A percentile compares a stretch with the other conserved stretches of the same genome.
These are phyloP conservation scores for Mrakiaceae sp. DNA, from an alignment of 1,284 basidiomycete species.

Conservation along the genomic window DNA sequence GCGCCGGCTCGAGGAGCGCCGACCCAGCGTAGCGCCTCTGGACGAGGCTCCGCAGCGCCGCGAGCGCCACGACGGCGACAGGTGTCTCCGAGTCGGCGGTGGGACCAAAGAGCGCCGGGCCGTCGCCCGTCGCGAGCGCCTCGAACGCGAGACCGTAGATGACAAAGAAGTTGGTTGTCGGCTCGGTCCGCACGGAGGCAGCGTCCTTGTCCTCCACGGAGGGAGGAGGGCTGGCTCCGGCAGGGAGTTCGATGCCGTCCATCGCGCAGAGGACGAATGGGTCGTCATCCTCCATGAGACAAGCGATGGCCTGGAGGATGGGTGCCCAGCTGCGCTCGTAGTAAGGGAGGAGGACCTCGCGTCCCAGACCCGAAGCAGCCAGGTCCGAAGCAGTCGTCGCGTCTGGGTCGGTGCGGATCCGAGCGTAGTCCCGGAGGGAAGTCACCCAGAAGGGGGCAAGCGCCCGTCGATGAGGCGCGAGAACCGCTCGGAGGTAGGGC, in stretches of 20 bases:
- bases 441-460: slow-evolving; percentile 82
- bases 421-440: slow-evolving; percentile 80
- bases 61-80: slow-evolving; percentile 47
- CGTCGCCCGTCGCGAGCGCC: slow-evolving; percentile 58
- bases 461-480: slow-evolving; percentile 64
- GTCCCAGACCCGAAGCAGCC: slow-evolving; percentile 73
- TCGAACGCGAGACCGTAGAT: slow-evolving; percentile 91
- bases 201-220: not conserved
- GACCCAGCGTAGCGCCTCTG: slow-evolving; percentile 67
- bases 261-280: slow-evolving; percentile 63
- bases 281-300: slow-evolving; percentile 60
- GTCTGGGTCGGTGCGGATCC: slow-evolving; percentile 78
- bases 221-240: slow-evolving; percentile 21
- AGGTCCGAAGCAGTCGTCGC: slow-evolving; percentile 57
- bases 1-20: slow-evolving; percentile 61
- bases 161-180: slow-evolving; percentile 72
- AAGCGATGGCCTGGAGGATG: slow-evolving; percentile 77
- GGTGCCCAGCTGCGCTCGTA: slow-evolving; percentile 73
- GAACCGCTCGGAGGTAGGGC: slow-evolving; percentile 65
- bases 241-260: slow-evolving; percentile 48
- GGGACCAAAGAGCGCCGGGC: slow-evolving; percentile 42
- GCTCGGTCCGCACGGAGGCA: slow-evolving; percentile 47
- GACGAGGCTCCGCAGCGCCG: slow-evolving; percentile 67
- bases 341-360: slow-evolving; percentile 82
- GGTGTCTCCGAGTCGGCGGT: slow-evolving; percentile 36